Base-by-base conservation (phyloP, 768 basidiomycete genomes). In the Macrolepiota fuliginosa region DNA sequence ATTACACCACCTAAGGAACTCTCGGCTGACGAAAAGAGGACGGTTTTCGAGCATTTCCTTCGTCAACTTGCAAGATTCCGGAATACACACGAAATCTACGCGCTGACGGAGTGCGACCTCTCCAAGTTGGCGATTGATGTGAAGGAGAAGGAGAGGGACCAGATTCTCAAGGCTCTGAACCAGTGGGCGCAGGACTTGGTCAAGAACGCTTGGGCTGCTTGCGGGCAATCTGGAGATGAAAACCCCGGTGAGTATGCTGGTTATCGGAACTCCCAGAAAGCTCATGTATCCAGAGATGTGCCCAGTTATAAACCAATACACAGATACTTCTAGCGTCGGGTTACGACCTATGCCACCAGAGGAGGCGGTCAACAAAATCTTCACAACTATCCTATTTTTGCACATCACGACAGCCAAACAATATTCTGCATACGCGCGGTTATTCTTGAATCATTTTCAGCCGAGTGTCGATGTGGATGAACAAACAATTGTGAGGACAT, bases 301-400 rank as follows among this genome's bases (percentile, higher is more conserved):
- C 62, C 83, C 83, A 4, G 64, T 56, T 45, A 69, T 85, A 2
- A 79, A 79, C 46, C 72, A 75, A 17, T 66, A 76, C 15, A 69
- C 76, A 2, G 83, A 84, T 67, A 84, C 82, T 5, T 79, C 82
- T 4, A 79, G 73, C 9, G 69, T 64, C 1, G 74, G 76, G 49
- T 71, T 84, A 37, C 52, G 65, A 4, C 73, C 75, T 6, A 65
- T 83, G 17, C 82, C 82, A 1, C 50, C 72, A 13, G 40, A 66
- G 42, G 67, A 76, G 22, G 68, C 79, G 58, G 62, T 84, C 56
- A 59, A 72, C 51, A 74, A 79, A 66, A 70, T 85, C 66, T 65
- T 85, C 56, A 81, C 82, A 67, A 74, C 81, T 32, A 75, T 83
- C 42, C 73, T 87, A 40, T 77, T 85, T 69, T 69, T 83, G 46